Percentiles rank a stretch among this genome's conserved stretches.
These are phyloP conservation scores for Pleurotus pulmonarius DNA, from an alignment of 768 basidiomycete species.

Conservation along the genomic window DNA sequence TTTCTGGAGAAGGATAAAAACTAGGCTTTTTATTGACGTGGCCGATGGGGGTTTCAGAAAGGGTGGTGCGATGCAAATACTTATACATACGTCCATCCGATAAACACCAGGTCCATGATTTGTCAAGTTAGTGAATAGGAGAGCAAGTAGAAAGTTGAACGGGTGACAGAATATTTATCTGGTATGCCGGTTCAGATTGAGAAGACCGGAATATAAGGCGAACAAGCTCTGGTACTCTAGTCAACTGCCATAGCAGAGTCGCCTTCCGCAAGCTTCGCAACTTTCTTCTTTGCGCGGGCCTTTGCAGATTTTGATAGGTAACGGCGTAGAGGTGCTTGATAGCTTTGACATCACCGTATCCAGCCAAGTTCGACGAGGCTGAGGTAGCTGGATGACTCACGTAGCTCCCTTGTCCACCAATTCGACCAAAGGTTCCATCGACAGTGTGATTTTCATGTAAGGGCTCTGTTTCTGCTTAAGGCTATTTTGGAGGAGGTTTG, in stretches of 20 bases:
- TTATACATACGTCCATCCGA: no score
- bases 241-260: not conserved
- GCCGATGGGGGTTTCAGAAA: no score
- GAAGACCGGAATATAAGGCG: not conserved
- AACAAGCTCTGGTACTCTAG: conserved; percentile 16
- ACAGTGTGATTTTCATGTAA: conserved; percentile 70
- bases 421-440: conserved; percentile 37
- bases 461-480: conserved; percentile 53
- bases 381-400: conserved; percentile 29
- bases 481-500: conserved; percentile 26
- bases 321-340: conserved; percentile 51
- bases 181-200: no score
- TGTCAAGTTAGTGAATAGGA: no score
- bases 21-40: no score
- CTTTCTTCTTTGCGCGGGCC: conserved; percentile 46
- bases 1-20: no score
- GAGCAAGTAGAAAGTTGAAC: no score
- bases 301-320: conserved; percentile 58
- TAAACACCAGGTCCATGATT: no score
- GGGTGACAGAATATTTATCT: no score
- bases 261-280: not conserved
- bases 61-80: no score
- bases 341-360: conserved; percentile 29
- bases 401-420: conserved; percentile 41
- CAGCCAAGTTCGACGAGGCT: not conserved